A percentile compares a stretch with the other conserved stretches of the same genome.
Conservation (phyloP, 2,329 filamentous ascomycete genomes). For the Seiridium cupressi region DNA sequence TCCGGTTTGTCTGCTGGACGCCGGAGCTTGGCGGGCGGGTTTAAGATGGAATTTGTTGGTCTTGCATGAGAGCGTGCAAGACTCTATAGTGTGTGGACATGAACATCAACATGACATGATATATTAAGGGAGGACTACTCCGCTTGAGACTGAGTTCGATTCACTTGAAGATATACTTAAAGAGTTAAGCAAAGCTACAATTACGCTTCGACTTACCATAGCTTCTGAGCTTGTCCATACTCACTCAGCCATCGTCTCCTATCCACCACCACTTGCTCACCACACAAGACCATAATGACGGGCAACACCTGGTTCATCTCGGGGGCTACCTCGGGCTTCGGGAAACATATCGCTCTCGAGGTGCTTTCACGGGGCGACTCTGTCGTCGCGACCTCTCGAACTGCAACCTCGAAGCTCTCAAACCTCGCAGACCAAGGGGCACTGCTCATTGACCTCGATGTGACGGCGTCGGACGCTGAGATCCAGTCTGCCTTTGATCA, state of each 20-base stretch:
- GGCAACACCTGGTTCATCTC: constrained; percentile 50
- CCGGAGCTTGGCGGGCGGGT: no score
- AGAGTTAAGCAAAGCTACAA: no score
- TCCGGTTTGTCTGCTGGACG: no score
- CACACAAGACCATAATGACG: background rate
- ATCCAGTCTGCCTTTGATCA: constrained; percentile 34
- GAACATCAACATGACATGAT: no score
- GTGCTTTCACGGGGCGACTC: constrained; percentile 45
- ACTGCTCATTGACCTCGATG: constrained; percentile 42
- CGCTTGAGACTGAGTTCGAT: no score
- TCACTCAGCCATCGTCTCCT: no score
- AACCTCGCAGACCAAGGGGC: constrained; percentile 27
- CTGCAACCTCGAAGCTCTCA: constrained; percentile 7
- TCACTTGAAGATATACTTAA: no score
- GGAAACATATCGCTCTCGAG: constrained; percentile 38
- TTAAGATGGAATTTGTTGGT: background rate
- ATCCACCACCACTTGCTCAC: background rate
- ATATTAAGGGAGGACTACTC: no score
- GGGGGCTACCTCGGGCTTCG: constrained; percentile 51
- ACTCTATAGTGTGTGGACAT: no score
- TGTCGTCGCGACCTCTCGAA: constrained; percentile 50
- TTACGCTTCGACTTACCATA: no score
- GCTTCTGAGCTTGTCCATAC: no score
- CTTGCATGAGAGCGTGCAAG: background rate
- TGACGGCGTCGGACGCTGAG: constrained; percentile 35